A percentile compares a stretch with the other conserved stretches of the same genome.
phyloP scores from a whole-genome alignment of 2,329 filamentous ascomycete species.

The Alternaria gansuensis region DNA sequence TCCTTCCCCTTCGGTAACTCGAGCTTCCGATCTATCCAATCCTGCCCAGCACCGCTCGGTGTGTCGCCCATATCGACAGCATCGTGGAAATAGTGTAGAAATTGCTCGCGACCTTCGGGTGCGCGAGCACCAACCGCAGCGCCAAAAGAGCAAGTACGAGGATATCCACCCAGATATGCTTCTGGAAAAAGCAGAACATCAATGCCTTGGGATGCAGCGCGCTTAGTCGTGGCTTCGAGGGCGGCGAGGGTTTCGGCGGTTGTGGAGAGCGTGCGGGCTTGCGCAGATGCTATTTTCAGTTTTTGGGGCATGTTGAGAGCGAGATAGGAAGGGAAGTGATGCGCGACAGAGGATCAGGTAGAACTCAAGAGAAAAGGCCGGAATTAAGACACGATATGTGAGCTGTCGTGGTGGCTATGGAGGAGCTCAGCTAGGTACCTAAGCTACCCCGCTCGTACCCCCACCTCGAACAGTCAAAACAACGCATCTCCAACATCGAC shows the following conservation, averaged over 20 bases:
- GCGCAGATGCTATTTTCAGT: slow-evolving; percentile 60
- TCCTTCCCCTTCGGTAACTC: slow-evolving; percentile 59
- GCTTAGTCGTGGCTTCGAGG: slow-evolving; percentile 69
- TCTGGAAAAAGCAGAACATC: slow-evolving; percentile 89
- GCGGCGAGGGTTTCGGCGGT: slow-evolving; percentile 69
- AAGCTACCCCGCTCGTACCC: slow-evolving; percentile 15
- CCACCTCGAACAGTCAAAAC: slow-evolving; percentile 1
- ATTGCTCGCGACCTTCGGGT: slow-evolving; percentile 79
- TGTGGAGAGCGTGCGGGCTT: slow-evolving; percentile 59
- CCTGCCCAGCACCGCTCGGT: slow-evolving; percentile 71
- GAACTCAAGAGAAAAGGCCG: neutral
- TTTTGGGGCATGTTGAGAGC: slow-evolving; percentile 53
- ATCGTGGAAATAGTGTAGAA: slow-evolving; percentile 77
- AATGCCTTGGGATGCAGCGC: slow-evolving; percentile 67
- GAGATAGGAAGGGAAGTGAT: neutral
- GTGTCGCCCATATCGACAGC: slow-evolving; percentile 88
- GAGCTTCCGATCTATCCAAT: slow-evolving; percentile 73
- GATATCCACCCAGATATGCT: slow-evolving; percentile 91
- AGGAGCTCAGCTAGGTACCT: neutral
- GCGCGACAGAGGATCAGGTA: neutral
- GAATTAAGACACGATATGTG: neutral
- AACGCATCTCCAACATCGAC: neutral
- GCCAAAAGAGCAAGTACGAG: slow-evolving; percentile 81
- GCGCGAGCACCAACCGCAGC: slow-evolving; percentile 75
- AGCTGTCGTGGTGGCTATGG: neutral